These are phyloP conservation scores for Daldinia bambusicola DNA, from an alignment of 495 filamentous ascomycete genomes.

Conservation along the genomic window DNA sequence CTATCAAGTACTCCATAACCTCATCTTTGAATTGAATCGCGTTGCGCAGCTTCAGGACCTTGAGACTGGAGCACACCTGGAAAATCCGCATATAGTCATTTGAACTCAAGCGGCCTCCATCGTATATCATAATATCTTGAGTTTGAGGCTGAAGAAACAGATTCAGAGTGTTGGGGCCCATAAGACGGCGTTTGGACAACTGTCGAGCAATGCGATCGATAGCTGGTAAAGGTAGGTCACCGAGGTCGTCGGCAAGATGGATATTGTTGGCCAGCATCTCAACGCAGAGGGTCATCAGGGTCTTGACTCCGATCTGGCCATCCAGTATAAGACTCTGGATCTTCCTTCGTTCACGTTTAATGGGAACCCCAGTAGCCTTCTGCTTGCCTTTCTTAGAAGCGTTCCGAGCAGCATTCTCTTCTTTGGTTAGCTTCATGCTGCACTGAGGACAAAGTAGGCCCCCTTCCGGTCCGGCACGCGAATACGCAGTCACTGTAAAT, in stretches of 20 bases:
- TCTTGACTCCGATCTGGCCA: conserved; percentile 76
- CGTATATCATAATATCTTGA: conserved; percentile 77
- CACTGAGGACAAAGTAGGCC: conserved; percentile 87
- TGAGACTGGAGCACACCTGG: conserved; percentile 73
- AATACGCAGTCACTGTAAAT: conserved; percentile 94
- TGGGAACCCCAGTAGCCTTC: conserved; percentile 55
- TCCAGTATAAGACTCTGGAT: conserved; percentile 82
- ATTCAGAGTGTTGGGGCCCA: conserved; percentile 74
- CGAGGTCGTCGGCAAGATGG: conserved; percentile 81
- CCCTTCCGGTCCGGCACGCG: conserved; percentile 79
- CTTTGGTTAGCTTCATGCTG: conserved; percentile 76
- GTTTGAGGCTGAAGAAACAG: conserved; percentile 79
- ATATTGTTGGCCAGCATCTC: conserved; percentile 87
- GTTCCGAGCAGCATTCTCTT: conserved; percentile 62
- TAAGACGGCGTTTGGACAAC: conserved; percentile 78
- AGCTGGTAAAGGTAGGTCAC: conserved; percentile 74
- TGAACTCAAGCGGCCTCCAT: conserved; percentile 76
- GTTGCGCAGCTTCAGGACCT: conserved; percentile 76
- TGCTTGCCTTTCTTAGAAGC: conserved; percentile 61
- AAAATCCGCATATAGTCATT: conserved; percentile 85
- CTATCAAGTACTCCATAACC: conserved; percentile 80
- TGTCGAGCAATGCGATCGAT: conserved; percentile 82
- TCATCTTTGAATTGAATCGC: conserved; percentile 88
- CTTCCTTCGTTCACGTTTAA: conserved; percentile 66
- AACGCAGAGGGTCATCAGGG: conserved; percentile 79